Evolutionary conservation across 2,329 filamentous ascomycete species (phyloP).

Genomic region (Venturia carpophila): DNA sequence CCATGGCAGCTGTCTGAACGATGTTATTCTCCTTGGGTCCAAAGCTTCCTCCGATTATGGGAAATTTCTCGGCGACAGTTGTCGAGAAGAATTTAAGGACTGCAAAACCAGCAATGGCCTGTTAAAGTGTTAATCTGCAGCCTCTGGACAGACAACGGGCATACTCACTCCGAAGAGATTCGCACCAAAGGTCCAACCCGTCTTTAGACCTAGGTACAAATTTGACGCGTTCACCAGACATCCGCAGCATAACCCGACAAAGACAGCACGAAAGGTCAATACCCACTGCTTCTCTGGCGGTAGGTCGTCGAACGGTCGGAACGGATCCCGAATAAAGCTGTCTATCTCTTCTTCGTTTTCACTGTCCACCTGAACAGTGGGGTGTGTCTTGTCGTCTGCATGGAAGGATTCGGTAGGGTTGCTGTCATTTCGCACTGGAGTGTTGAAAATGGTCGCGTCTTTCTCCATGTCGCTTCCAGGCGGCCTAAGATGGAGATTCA

Average conservation of each 20-base stretch:
- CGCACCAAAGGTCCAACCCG: conserved; percentile 39
- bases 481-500: neutral
- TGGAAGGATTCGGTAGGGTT: conserved; percentile 21
- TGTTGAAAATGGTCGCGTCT: neutral
- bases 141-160: conserved; percentile 26
- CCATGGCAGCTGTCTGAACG: conserved; percentile 52
- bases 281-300: conserved; percentile 41
- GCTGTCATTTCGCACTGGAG: conserved; percentile 8
- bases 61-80: conserved; percentile 40
- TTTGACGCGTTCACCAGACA: conserved; percentile 56
- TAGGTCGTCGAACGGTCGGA: conserved; percentile 37
- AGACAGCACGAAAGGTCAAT: conserved; percentile 48
- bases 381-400: conserved; percentile 24
- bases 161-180: conserved; percentile 25
- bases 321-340: conserved; percentile 31
- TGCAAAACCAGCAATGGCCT: conserved; percentile 53
- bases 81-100: conserved; percentile 49
- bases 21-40: conserved; percentile 57
- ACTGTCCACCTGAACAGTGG: conserved; percentile 22
- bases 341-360: conserved; percentile 26
- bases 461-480: neutral
- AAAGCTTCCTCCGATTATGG: conserved; percentile 47
- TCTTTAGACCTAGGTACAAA: conserved; percentile 50
- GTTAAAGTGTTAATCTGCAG: neutral
- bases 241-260: conserved; percentile 49